phyloP scores from a whole-genome alignment of 169 alveolate genomes.

The Amoebophrya sp. region DNA sequence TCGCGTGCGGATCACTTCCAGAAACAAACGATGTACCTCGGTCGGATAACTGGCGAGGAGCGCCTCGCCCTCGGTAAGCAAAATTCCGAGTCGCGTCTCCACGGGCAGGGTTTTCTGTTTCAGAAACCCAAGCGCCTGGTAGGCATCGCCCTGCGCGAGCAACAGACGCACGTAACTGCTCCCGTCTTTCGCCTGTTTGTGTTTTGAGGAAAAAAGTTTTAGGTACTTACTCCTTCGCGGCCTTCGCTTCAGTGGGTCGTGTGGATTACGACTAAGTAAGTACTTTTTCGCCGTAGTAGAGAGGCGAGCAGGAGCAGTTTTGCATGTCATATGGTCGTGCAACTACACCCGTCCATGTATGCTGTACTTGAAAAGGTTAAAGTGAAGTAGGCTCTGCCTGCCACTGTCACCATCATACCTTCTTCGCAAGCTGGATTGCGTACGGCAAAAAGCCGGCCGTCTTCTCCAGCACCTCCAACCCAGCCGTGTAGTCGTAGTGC shows the following conservation, averaged over 20 bases:
- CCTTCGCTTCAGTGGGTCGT: no score
- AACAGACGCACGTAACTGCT: not conserved
- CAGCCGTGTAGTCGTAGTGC: not conserved
- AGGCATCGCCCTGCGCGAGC: not conserved
- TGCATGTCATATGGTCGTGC: no score
- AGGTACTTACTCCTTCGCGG: no score
- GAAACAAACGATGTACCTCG: not conserved
- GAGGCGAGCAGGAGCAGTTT: no score
- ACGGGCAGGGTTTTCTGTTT: not conserved
- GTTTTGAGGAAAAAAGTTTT: no score
- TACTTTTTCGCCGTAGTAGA: no score
- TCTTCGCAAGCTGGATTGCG: not conserved
- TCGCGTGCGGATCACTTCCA: not conserved
- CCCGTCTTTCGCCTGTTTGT: conserved; percentile 12
- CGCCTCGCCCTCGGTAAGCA: not conserved
- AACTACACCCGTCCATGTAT: no score
- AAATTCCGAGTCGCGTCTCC: not conserved
- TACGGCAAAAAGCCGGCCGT: not conserved
- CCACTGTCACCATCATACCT: no score
- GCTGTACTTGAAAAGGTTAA: no score
- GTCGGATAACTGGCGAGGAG: not conserved
- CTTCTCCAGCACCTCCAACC: not conserved
- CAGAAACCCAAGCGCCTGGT: not conserved
- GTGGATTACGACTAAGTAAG: no score
- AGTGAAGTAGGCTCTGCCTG: no score